Conservation (phyloP, 2,329 filamentous ascomycete species). For the Colletotrichum falcatum region DNA sequence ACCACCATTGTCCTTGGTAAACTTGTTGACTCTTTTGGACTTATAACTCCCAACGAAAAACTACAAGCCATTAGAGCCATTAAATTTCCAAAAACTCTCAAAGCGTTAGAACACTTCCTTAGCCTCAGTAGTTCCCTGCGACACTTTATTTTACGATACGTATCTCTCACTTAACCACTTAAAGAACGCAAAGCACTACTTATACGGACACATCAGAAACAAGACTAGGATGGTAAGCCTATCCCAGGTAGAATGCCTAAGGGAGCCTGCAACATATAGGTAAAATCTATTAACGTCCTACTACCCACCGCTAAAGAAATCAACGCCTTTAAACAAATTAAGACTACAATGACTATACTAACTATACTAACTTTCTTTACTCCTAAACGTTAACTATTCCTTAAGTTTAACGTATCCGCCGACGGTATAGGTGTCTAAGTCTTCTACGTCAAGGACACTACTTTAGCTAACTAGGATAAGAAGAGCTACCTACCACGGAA, state of each 20-base stretch:
- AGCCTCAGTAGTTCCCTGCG: neutral
- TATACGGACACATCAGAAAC: neutral
- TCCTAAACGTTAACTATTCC: neutral
- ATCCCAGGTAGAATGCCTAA: neutral
- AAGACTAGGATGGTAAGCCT: neutral
- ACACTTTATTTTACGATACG: neutral
- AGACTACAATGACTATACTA: neutral
- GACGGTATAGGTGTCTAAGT: neutral
- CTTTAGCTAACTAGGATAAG: neutral
- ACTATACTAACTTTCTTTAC: neutral
- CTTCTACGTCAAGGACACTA: neutral
- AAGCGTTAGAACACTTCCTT: neutral
- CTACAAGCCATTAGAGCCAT: neutral
- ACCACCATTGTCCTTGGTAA: neutral
- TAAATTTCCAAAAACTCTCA: neutral
- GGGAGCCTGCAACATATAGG: neutral
- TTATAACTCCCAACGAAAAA: neutral
- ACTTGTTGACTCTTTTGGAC: neutral
- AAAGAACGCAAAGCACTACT: neutral
- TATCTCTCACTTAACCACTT: neutral
- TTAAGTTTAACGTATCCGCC: neutral
- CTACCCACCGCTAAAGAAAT: neutral
- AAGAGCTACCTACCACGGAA: neutral
- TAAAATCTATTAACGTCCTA: neutral
- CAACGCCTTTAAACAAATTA: neutral